Evolutionary conservation across 768 basidiomycete genomes (phyloP).

Genomic region (Podaxis carcinomalis): DNA sequence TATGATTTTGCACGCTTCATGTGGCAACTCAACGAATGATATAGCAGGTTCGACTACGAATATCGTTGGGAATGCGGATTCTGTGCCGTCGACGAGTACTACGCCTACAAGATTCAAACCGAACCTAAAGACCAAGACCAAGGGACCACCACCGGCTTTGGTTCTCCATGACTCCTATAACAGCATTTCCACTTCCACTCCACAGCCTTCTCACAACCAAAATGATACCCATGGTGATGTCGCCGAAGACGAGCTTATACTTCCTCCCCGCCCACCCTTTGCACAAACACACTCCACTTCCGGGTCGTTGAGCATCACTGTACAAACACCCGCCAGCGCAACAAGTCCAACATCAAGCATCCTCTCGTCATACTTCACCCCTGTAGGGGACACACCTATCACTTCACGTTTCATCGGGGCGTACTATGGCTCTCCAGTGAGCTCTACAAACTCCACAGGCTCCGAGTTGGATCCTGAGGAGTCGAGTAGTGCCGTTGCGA

Average conservation of each 20-base stretch:
- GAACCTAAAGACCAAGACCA: neutral
- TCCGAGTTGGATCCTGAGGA: neutral
- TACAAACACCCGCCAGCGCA: slow-evolving; percentile 28
- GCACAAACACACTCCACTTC: neutral
- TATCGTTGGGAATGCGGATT: neutral
- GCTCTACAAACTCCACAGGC: neutral
- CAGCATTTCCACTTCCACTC: neutral
- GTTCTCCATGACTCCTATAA: slow-evolving; percentile 2
- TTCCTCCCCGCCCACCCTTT: neutral
- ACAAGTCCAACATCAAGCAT: slow-evolving; percentile 43
- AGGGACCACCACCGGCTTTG: slow-evolving; percentile 7
- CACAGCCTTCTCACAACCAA: neutral
- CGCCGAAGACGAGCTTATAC: neutral
- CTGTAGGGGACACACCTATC: slow-evolving; percentile 29
- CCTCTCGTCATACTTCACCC: slow-evolving; percentile 48
- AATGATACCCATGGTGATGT: neutral
- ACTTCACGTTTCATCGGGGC: slow-evolving; percentile 11
- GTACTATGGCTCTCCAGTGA: neutral
- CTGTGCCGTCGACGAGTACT: neutral
- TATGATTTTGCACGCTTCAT: neutral
- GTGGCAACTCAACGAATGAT: neutral
- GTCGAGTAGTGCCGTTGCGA: neutral
- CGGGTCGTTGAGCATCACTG: slow-evolving; percentile 10
- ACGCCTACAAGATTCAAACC: slow-evolving; percentile 1
- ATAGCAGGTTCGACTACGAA: neutral